A percentile compares a stretch with the other conserved stretches of the same genome.
phyloP scores from a whole-genome alignment of 345 rosid genomes.

The Populus deltoides region DNA sequence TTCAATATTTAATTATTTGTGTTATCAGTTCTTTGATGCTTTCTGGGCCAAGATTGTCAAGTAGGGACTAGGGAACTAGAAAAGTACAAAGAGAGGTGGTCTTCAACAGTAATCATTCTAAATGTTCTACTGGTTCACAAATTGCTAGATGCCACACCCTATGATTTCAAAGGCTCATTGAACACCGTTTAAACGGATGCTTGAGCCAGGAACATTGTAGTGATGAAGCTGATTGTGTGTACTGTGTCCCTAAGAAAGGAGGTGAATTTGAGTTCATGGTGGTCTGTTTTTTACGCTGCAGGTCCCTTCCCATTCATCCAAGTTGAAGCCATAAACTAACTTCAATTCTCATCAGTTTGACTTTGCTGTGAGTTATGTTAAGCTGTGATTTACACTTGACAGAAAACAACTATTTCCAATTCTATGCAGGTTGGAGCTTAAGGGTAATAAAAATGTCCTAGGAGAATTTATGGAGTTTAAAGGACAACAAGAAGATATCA shows the following conservation, averaged over 20 bases:
- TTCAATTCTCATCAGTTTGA: not conserved
- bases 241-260: not conserved
- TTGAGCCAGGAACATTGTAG: not conserved
- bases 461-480: conserved; percentile 87
- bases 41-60: not conserved
- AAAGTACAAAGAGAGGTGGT: not conserved
- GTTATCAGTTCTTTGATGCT: not conserved
- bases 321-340: not conserved
- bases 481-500: conserved; percentile 72
- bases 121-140: not conserved
- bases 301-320: not conserved
- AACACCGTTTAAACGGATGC: not conserved
- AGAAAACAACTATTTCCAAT: not conserved
- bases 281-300: not conserved
- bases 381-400: not conserved
- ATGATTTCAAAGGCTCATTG: not conserved
- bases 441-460: conserved; percentile 59
- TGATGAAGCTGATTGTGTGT: not conserved
- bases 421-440: conserved; percentile 75
- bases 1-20: not conserved
- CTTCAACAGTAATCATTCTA: not conserved
- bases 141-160: not conserved
- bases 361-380: not conserved
- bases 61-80: not conserved
- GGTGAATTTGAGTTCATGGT: not conserved